Conservation (phyloP, 441 rosid genomes). For the Brassica hybrid region DNA sequence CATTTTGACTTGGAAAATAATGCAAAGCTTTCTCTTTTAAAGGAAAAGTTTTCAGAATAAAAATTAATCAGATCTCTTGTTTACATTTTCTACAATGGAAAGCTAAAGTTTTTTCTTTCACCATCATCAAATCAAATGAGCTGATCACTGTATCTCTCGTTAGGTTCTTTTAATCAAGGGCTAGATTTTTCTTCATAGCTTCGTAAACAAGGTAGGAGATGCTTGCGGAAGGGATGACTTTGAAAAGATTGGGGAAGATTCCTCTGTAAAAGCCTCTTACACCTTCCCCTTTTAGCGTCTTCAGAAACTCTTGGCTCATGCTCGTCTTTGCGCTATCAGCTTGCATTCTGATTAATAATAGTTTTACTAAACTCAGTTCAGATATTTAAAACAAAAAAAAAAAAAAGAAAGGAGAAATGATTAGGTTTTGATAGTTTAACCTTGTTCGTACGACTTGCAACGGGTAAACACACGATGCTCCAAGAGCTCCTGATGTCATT, state of each 20-base stretch:
- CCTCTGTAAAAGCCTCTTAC: constrained; percentile 81
- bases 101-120: constrained; percentile 11
- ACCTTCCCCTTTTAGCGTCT: constrained; percentile 67
- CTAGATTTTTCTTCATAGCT: constrained; percentile 75
- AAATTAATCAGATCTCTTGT: constrained; percentile 11
- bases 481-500: constrained; percentile 85
- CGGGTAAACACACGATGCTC: constrained; percentile 95
- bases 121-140: constrained; percentile 29
- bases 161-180: constrained; percentile 50
- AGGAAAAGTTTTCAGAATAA: neutral
- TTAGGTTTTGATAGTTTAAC: constrained; percentile 42
- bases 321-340: constrained; percentile 57
- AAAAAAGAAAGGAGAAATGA: neutral
- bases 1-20: neutral
- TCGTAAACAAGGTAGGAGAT: constrained; percentile 81
- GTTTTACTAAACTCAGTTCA: neutral
- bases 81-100: constrained; percentile 9
- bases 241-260: constrained; percentile 71
- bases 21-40: neutral
- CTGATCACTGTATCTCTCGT: neutral
- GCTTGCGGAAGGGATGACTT: constrained; percentile 80
- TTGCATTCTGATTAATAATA: constrained; percentile 61
- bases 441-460: constrained; percentile 93
- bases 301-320: constrained; percentile 72
- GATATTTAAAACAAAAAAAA: neutral